Conservation (phyloP, 1,284 basidiomycete species). For the Trichosporon inkin region DNA sequence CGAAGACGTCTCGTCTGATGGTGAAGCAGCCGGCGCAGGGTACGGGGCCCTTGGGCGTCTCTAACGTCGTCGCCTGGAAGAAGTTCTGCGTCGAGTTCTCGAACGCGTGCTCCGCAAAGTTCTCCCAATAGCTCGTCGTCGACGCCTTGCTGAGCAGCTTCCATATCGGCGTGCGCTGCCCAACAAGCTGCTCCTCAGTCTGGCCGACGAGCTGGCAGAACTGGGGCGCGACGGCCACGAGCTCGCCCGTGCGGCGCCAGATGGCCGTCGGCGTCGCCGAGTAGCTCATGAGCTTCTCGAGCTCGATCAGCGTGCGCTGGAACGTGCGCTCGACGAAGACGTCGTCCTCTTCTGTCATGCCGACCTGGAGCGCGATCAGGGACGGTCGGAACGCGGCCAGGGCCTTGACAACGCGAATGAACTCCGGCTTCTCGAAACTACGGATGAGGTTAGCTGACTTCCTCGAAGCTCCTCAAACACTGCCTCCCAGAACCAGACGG, state of each 20-base stretch:
- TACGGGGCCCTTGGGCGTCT: conserved; percentile 45
- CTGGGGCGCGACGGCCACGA: conserved; percentile 91
- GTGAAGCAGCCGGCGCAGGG: conserved; percentile 81
- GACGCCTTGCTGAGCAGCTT: conserved; percentile 87
- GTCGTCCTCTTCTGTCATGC: conserved; percentile 85
- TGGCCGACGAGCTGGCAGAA: conserved; percentile 92
- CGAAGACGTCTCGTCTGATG: conserved; percentile 69
- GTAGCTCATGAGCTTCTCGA: conserved; percentile 94
- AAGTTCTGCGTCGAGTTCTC: conserved; percentile 94
- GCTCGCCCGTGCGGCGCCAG: conserved; percentile 96
- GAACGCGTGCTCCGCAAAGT: conserved; percentile 88
- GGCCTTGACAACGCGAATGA: conserved; percentile 86
- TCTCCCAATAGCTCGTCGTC: conserved; percentile 91
- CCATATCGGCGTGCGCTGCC: conserved; percentile 76
- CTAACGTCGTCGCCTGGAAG: conserved; percentile 78
- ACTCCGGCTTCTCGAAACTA: conserved; percentile 94
- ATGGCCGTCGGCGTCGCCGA: conserved; percentile 99
- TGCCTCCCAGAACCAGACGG: no score
- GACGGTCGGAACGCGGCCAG: conserved; percentile 92
- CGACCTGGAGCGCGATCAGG: conserved; percentile 93
- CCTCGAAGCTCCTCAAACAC: conserved; percentile 25
- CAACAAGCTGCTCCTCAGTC: conserved; percentile 75
- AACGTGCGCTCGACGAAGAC: conserved; percentile 93
- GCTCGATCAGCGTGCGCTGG: conserved; percentile 86
- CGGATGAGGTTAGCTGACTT: conserved; percentile 17